A percentile compares a stretch with the other conserved stretches of the same genome.
Conservation (phyloP, 2,329 filamentous ascomycete genomes). For the Didymella keratinophila region DNA sequence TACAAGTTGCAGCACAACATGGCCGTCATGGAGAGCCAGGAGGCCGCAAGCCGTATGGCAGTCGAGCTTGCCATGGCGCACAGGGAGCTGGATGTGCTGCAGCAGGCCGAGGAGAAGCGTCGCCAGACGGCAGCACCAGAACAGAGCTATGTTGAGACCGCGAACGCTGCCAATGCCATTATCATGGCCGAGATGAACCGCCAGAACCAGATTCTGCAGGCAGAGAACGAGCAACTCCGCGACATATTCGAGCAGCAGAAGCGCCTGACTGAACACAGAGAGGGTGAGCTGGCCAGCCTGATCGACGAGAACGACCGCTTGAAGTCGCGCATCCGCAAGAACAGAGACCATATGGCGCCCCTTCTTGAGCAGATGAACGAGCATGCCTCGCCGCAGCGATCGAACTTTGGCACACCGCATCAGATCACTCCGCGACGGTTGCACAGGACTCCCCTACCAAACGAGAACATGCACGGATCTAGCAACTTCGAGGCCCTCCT, state of each 20-base stretch:
- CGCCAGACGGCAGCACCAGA: conserved; percentile 56
- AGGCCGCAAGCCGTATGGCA: conserved; percentile 83
- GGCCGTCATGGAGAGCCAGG: conserved; percentile 81
- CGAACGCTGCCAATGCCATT: conserved; percentile 64
- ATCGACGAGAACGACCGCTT: conserved; percentile 79
- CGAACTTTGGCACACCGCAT: conserved; percentile 62
- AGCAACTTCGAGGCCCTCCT: conserved; percentile 80
- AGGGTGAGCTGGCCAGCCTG: conserved; percentile 74
- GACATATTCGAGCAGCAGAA: conserved; percentile 76
- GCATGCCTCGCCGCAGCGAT: conserved; percentile 69
- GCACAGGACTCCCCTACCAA: conserved; percentile 56
- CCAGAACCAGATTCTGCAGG: conserved; percentile 70
- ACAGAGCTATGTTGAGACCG: conserved; percentile 62
- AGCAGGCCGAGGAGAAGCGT: conserved; percentile 73
- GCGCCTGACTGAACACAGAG: conserved; percentile 78
- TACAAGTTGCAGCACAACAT: conserved; percentile 90
- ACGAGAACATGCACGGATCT: conserved; percentile 56
- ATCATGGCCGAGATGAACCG: conserved; percentile 57
- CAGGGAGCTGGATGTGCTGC: conserved; percentile 84
- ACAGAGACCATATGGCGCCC: conserved; percentile 81
- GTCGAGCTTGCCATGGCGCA: conserved; percentile 94
- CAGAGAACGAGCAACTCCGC: conserved; percentile 70
- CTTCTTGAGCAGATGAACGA: conserved; percentile 58
- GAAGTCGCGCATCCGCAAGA: conserved; percentile 84
- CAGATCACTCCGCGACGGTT: conserved; percentile 55